Base-by-base conservation (phyloP, 139 green algal genomes). In the Chlorella sp. region DNA sequence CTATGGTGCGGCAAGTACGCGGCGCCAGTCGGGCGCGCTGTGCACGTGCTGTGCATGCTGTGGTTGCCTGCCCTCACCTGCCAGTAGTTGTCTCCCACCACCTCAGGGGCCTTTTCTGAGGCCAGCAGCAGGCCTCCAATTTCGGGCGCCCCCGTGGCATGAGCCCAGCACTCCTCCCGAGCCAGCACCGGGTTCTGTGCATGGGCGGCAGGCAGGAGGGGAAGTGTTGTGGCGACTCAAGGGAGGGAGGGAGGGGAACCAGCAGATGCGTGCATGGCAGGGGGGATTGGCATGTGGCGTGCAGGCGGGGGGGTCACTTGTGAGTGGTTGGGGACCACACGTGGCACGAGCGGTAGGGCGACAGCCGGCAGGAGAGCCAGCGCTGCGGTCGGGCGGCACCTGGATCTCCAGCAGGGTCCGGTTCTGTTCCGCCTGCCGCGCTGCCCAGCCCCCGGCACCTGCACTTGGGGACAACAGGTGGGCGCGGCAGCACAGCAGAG, bases 41-140 rank as follows among this genome's bases (percentile, higher is more conserved):
- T 68, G 60, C 15, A 18, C 14, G 60, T 68, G 60, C 60, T 26
- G 18, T 18, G 60, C 60, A 68, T 14, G 48, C 48, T 57, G 48
- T 9, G 9, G 48, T 9, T 16, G 48, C 48, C 48, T 9, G 48
- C 5, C 11, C 22, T 37, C 66, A 60, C 83, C 83, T 88, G 84
- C 91, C 91, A 95, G 69, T 30, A 83, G 36, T 48, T 90, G 76
- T 78, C 91, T 87, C 15, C 81, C 37, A 16, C 92, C 79, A 18
- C 92, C 30, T 3, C 87, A 9, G 34, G 91, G 69, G 21, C 89
- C 16, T 94, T 75, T 7, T 85, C 42, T 11, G 87, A 91, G 32
- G 94, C 91, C 3, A 97, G 90, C 30, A 97, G 76, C 57, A 97
- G 81, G 30, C 95, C 93, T 22, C 95, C 95, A 37, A 88, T 80